These are phyloP conservation scores for Cyberlindnera saturnus DNA, from an alignment of 805 yeast genomes.

Conservation along the genomic window DNA sequence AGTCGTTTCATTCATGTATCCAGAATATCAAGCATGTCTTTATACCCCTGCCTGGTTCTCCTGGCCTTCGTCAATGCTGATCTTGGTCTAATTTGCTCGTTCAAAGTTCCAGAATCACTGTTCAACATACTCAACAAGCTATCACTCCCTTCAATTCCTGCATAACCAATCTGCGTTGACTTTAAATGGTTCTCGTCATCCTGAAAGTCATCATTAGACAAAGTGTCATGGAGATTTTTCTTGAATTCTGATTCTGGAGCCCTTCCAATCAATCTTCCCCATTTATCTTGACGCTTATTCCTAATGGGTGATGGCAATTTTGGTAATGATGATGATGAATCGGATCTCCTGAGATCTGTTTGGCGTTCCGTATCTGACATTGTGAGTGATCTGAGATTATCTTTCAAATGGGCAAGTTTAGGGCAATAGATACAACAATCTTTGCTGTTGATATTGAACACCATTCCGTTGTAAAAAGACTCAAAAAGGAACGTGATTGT, in stretches of 20 bases:
- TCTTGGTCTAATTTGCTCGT: neutral
- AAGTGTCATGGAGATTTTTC: neutral
- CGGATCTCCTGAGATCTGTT: neutral
- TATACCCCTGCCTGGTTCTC: slow-evolving; percentile 18
- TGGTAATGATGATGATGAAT: slow-evolving; percentile 21
- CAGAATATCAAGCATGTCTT: slow-evolving; percentile 21
- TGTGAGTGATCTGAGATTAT: slow-evolving; percentile 17
- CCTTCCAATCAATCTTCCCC: slow-evolving; percentile 41
- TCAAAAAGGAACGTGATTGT: slow-evolving; percentile 52
- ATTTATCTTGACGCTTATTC: slow-evolving; percentile 31
- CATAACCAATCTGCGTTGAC: slow-evolving; percentile 18
- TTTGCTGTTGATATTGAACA: slow-evolving; percentile 38
- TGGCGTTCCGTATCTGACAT: slow-evolving; percentile 2
- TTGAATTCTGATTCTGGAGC: slow-evolving; percentile 32
- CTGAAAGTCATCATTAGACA: neutral
- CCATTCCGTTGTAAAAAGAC: slow-evolving; percentile 30
- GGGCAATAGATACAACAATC: slow-evolving; percentile 57
- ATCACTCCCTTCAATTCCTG: slow-evolving; percentile 7
- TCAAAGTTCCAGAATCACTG: neutral
- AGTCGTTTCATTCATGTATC: slow-evolving; percentile 3
- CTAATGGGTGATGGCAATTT: slow-evolving; percentile 51
- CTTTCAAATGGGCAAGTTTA: slow-evolving; percentile 21
- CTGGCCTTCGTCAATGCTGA: slow-evolving; percentile 6
- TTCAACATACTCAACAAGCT: slow-evolving; percentile 11
- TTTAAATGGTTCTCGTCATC: neutral